phyloP scores from a whole-genome alignment of 768 basidiomycete genomes.

The Boletus speciosus region DNA sequence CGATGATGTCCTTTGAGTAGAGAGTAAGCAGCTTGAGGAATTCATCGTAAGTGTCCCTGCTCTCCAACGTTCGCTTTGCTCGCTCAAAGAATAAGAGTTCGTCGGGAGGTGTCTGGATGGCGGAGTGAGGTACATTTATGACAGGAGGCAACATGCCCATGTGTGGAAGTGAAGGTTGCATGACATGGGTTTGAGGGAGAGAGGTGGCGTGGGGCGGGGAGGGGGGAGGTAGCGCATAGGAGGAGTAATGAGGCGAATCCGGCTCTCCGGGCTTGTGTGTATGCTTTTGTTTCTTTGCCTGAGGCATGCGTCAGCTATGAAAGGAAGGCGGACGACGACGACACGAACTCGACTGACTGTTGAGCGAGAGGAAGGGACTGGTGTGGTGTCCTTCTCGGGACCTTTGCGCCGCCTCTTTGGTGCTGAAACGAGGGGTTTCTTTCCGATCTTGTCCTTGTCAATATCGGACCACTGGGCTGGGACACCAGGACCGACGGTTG shows the following conservation, averaged over 20 bases:
- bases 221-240: conserved; percentile 43
- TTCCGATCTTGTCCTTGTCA: conserved; percentile 38
- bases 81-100: conserved; percentile 94
- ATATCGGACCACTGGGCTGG: conserved; percentile 41
- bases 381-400: conserved; percentile 66
- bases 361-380: conserved; percentile 51
- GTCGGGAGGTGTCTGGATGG: conserved; percentile 48
- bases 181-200: conserved; percentile 24
- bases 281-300: conserved; percentile 65
- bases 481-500: conserved; percentile 35
- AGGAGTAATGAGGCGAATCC: conserved; percentile 42
- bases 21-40: conserved; percentile 91
- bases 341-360: conserved; percentile 45
- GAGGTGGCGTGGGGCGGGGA: conserved; percentile 30
- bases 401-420: conserved; percentile 60
- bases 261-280: conserved; percentile 58
- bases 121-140: conserved; percentile 26
- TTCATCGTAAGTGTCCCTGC: conserved; percentile 80
- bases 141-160: conserved; percentile 24
- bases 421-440: conserved; percentile 40
- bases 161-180: conserved; percentile 29
- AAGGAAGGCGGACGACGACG: neutral
- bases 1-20: conserved; percentile 90
- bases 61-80: conserved; percentile 76
- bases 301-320: conserved; percentile 8